Percentiles rank a stretch among this genome's conserved stretches.
phyloP scores from a whole-genome alignment of 108 stramenopile genomes.

The Nitzschia putrida region DNA sequence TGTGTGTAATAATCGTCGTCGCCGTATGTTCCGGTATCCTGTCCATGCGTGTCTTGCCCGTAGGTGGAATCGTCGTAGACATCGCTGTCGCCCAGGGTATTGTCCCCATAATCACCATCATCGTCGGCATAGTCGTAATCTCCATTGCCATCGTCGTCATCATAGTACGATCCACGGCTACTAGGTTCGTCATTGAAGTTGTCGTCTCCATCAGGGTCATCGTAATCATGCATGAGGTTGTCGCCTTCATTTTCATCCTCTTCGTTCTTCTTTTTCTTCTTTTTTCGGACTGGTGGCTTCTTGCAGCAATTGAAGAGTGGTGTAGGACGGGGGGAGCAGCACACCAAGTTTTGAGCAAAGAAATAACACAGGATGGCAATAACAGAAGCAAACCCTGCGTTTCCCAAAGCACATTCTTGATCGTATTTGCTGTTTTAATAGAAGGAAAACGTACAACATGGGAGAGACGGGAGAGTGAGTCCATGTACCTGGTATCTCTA shows the following conservation, averaged over 20 bases:
- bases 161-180: slow-evolving; percentile 2
- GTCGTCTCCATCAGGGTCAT: slow-evolving; percentile 24
- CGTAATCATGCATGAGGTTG: slow-evolving; percentile 5
- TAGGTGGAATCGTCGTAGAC: slow-evolving; percentile 4
- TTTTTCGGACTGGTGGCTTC: slow-evolving; percentile 5
- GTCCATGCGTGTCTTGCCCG: slow-evolving; percentile 16
- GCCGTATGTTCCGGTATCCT: not conserved
- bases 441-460: slow-evolving; percentile 2
- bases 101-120: not conserved
- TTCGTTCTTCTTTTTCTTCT: slow-evolving; percentile 32
- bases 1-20: slow-evolving; percentile 10
- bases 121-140: slow-evolving; percentile 17
- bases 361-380: slow-evolving; percentile 33
- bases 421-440: slow-evolving; percentile 29
- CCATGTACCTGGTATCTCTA: not conserved
- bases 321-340: slow-evolving; percentile 36
- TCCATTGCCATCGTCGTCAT: slow-evolving; percentile 11
- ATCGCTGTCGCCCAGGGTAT: slow-evolving; percentile 9
- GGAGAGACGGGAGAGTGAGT: not conserved
- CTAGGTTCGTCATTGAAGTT: slow-evolving; percentile 20
- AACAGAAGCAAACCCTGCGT: slow-evolving; percentile 29
- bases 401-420: slow-evolving; percentile 38
- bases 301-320: slow-evolving; percentile 28
- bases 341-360: slow-evolving; percentile 33
- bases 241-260: slow-evolving; percentile 16